These are phyloP conservation scores for Dipteronia sinensis DNA, from an alignment of 345 rosid genomes.

Conservation along the genomic window DNA sequence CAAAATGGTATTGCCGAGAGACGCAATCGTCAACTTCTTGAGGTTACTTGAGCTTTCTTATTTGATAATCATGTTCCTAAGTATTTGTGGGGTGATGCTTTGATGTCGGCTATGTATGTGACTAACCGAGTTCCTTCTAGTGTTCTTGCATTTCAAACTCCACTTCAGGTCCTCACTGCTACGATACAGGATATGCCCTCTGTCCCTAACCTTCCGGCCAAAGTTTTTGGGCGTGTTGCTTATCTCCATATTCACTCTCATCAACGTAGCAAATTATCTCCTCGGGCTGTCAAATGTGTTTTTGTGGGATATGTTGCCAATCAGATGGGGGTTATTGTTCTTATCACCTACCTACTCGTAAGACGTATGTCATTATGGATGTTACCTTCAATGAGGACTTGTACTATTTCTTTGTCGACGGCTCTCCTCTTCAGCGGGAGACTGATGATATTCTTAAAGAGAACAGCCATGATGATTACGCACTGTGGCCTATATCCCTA, in stretches of 20 bases:
- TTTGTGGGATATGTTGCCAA: not conserved
- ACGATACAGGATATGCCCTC: not conserved
- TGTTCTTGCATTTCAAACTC: not conserved
- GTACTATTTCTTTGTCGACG: not conserved
- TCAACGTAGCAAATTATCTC: not conserved
- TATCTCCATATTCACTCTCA: slow-evolving; percentile 3
- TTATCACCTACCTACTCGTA: not conserved
- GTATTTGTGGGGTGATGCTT: not conserved
- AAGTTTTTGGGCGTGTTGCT: not conserved
- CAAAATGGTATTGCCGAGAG: not conserved
- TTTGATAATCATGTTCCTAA: not conserved
- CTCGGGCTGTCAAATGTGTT: not conserved
- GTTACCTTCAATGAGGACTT: not conserved
- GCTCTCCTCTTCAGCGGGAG: not conserved
- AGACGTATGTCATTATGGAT: not conserved
- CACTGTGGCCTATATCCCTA: not conserved
- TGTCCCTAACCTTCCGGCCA: not conserved
- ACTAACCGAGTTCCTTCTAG: not conserved
- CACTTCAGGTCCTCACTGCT: not conserved
- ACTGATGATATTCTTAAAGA: not conserved
- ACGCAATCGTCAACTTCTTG: not conserved
- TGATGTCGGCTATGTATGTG: not conserved
- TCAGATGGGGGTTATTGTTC: not conserved
- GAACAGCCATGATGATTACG: not conserved
- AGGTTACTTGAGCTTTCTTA: slow-evolving; percentile 3